Evolutionary conservation across 1,284 basidiomycete genomes (phyloP).

Genomic region (Mycena sp.): DNA sequence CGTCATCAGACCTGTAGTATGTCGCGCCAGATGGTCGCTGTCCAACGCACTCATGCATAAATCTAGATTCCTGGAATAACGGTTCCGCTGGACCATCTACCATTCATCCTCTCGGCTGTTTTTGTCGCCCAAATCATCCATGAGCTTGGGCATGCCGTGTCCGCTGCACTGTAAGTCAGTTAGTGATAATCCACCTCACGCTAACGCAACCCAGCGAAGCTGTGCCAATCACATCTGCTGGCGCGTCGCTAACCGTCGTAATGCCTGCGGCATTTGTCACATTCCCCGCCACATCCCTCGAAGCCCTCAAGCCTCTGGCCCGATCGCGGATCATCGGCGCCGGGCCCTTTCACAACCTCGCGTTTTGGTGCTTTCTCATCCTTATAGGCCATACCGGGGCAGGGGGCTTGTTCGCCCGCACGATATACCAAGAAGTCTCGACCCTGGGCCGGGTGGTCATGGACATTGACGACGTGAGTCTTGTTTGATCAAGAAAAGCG

Average conservation of each 20-base stretch:
- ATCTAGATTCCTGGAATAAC: conserved; percentile 79
- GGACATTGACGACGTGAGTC: conserved; percentile 54
- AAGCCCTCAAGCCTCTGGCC: conserved; percentile 49
- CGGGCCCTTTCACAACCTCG: conserved; percentile 77
- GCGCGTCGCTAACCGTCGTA: conserved; percentile 62
- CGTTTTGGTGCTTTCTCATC: conserved; percentile 54
- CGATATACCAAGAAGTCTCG: conserved; percentile 63
- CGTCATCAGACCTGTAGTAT: conserved; percentile 56
- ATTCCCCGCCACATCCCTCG: conserved; percentile 55
- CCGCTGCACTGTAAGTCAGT: conserved; percentile 67
- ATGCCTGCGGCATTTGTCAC: conserved; percentile 79
- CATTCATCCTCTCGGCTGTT: conserved; percentile 66
- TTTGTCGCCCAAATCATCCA: conserved; percentile 70
- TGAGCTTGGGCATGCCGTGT: conserved; percentile 75
- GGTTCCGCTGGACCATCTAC: conserved; percentile 71
- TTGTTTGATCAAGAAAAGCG: conserved; percentile 25
- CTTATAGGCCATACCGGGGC: conserved; percentile 42
- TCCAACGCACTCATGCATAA: not conserved
- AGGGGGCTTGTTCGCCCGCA: conserved; percentile 43
- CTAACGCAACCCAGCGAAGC: conserved; percentile 50
- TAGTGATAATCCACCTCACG: not conserved
- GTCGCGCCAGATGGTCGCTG: conserved; percentile 29
- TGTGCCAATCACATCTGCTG: conserved; percentile 66
- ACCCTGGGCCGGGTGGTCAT: conserved; percentile 61
- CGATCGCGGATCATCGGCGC: conserved; percentile 67